Evolutionary conservation across 352 stramenopile genomes (phyloP).

Genomic region (Phytophthora ohioensis): DNA sequence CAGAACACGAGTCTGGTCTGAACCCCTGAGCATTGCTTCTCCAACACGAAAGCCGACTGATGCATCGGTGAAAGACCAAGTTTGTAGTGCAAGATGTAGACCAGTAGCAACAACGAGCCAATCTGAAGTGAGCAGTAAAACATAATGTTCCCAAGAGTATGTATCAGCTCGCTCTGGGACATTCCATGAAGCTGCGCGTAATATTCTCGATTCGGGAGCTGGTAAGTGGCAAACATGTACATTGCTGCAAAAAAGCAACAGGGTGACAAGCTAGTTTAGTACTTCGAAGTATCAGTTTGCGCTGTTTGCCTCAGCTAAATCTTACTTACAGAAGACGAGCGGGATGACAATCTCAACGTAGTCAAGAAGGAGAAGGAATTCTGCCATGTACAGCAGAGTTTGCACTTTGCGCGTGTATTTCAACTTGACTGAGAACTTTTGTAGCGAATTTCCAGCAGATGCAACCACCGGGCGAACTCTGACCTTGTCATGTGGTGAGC

Average conservation of each 20-base stretch:
- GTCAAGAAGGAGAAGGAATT: constrained; percentile 42
- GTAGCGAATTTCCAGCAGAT: no score
- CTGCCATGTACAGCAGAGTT: constrained; percentile 36
- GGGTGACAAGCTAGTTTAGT: background rate
- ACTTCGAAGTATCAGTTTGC: background rate
- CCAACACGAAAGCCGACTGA: constrained; percentile 23
- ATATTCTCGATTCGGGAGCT: constrained; percentile 37
- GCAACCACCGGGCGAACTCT: background rate
- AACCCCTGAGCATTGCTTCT: constrained; percentile 3
- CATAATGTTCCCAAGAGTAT: constrained; percentile 6
- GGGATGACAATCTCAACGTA: constrained; percentile 46
- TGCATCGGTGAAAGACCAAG: constrained; percentile 13
- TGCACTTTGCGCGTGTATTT: constrained; percentile 2
- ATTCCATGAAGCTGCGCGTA: constrained; percentile 32
- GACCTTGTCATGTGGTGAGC: background rate
- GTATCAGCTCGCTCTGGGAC: background rate
- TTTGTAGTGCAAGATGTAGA: background rate
- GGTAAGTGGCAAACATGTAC: constrained; percentile 33
- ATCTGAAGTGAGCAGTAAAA: constrained; percentile 18
- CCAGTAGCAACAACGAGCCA: constrained; percentile 9
- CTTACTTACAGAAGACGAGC: constrained; percentile 38
- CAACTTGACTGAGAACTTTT: background rate
- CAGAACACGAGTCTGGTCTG: constrained; percentile 28
- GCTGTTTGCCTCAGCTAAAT: background rate
- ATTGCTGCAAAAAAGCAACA: constrained; percentile 2